Base-by-base conservation (phyloP, 495 filamentous ascomycete genomes). In the Tuber aestivum region DNA sequence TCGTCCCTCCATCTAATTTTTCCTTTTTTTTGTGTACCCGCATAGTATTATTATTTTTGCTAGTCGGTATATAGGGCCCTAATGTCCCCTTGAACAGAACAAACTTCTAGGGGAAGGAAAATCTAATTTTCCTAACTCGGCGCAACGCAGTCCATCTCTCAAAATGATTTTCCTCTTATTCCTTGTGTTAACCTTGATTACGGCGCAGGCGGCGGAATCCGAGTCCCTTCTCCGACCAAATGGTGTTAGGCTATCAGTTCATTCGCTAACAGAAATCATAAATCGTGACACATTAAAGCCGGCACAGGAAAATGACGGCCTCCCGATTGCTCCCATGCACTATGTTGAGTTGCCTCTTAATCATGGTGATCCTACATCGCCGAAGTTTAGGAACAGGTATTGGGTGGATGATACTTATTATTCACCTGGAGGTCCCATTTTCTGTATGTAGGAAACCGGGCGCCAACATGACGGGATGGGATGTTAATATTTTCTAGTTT, bases 371-470 rank as follows among this genome's bases (percentile, higher is more conserved):
- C 8, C 12, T 5, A 70, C 83, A 0, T 79, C 85, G 8, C 86
- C 86, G 2, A 87, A 84, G 0, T 90, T 89, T 72, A 32, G 80
- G 27, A 90, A 90, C 78, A 85, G 88, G 0, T 90, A 85, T 77
- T 90, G 87, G 87, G 88, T 89, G 3, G 83, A 81, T 23, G 86
- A 87, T 9, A 74, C 83, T 6, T 86, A 83, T 71, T 90, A 88
- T 76, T 76, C 83, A 37, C 77, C 85, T 2, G 88, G 88, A 61
- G 87, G 86, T 0, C 89, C 89, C 0, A 84, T 90, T 21, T 84
- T 90, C 70, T 76, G 80, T 82, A 76, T n/a, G 80, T 65, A 65
- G 27, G 56, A 65, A 35, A 20, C 56, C 73, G 10, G 38, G 72
- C 10, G 37, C n/a, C 41, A 45, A 9, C 18, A 41, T 41, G 37